Percentiles rank a stretch among this genome's conserved stretches.
Evolutionary conservation across 108 stramenopile genomes (phyloP).

Genomic region (Cyclotella kingstonii): DNA sequence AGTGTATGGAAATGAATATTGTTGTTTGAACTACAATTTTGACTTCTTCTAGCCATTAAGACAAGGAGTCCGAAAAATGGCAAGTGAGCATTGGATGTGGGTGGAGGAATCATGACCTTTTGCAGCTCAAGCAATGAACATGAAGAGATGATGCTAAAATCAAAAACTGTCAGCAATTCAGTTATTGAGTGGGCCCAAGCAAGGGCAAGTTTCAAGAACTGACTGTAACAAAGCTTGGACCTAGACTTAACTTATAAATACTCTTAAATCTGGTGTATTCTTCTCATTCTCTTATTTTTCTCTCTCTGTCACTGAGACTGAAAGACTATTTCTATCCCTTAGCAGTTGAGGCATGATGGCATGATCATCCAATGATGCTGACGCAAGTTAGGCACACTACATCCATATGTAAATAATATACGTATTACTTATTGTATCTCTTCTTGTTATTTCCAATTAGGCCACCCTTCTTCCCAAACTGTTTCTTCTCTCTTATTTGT

Average conservation of each 20-base stretch:
- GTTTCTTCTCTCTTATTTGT: conserved; percentile 73
- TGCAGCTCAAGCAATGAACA: conserved; percentile 89
- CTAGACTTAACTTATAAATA: too few relatives aligned
- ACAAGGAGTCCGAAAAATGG: conserved; percentile 32
- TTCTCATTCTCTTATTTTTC: too few relatives aligned
- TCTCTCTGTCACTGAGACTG: too few relatives aligned
- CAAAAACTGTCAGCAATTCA: conserved; percentile 63
- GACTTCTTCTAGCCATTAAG: conserved; percentile 35
- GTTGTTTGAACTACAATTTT: conserved; percentile 92
- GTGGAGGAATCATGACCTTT: conserved; percentile 93
- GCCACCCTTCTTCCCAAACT: conserved; percentile 79
- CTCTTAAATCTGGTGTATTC: too few relatives aligned
- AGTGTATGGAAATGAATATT: conserved; percentile 91
- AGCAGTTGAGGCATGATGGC: too few relatives aligned
- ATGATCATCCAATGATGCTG: too few relatives aligned
- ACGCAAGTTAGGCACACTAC: too few relatives aligned
- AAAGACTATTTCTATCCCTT: too few relatives aligned
- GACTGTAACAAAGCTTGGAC: too few relatives aligned
- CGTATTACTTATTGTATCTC: conserved; percentile 60
- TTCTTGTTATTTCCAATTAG: conserved; percentile 73
- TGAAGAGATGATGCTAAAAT: conserved; percentile 92
- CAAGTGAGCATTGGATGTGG: conserved; percentile 86
- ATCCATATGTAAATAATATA: too few relatives aligned
- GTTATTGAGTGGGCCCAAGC: conserved; percentile 55
- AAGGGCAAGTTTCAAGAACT: too few relatives aligned